These are phyloP conservation scores for Linderina pennispora DNA, from an alignment of 192 early-diverging fungal genomes.

Conservation along the genomic window DNA sequence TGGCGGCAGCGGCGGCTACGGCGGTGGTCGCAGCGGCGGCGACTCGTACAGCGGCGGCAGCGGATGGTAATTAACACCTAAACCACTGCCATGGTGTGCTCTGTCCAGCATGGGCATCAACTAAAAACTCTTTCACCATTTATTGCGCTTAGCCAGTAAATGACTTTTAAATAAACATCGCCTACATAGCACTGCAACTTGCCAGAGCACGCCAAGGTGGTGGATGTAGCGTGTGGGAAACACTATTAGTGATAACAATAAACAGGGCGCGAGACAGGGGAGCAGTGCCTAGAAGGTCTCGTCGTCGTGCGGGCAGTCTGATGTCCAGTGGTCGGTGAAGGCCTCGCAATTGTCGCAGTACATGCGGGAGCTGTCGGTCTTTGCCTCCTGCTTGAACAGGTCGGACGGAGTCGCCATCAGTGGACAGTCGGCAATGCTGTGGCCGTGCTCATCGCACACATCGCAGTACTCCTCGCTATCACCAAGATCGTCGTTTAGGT, in stretches of 20 bases:
- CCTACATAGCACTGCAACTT: too few relatives aligned
- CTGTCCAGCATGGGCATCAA: too few relatives aligned
- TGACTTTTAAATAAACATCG: too few relatives aligned
- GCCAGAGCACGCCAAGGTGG: too few relatives aligned
- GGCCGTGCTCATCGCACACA: conserved; percentile 60
- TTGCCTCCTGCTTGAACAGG: conserved; percentile 27
- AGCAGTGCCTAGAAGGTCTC: conserved; percentile 57
- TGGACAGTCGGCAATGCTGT: conserved; percentile 57
- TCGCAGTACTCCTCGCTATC: conserved; percentile 54
- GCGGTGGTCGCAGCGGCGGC: conserved; percentile 11
- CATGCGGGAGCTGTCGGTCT: conserved; percentile 27
- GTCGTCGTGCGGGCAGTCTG: conserved; percentile 65
- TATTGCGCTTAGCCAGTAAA: neutral
- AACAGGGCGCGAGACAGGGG: too few relatives aligned
- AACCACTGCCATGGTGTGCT: too few relatives aligned
- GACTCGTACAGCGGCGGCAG: conserved; percentile 6
- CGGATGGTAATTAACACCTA: too few relatives aligned
- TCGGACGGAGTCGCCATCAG: conserved; percentile 5
- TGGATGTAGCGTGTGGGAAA: too few relatives aligned
- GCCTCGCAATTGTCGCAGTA: conserved; percentile 78
- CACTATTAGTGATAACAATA: too few relatives aligned
- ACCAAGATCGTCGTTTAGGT: conserved; percentile 2
- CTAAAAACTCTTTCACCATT: too few relatives aligned
- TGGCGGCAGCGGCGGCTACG: conserved; percentile 16
- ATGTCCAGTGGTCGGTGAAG: conserved; percentile 61